These are phyloP conservation scores for Verticillium zaregamsianum DNA, from an alignment of 2,329 filamentous ascomycete genomes.

Conservation along the genomic window DNA sequence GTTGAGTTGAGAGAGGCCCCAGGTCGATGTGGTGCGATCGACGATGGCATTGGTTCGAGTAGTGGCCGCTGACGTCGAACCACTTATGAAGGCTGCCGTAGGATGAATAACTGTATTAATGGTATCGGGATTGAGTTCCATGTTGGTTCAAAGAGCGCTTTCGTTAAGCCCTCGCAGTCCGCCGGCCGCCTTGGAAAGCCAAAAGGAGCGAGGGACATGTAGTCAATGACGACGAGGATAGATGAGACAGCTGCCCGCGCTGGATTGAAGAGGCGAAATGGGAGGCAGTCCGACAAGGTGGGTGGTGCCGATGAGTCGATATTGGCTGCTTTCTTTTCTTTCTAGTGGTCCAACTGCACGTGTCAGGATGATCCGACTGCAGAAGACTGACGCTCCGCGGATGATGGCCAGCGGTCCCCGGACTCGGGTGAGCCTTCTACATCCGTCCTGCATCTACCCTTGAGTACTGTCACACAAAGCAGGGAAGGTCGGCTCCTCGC, in stretches of 20 bases:
- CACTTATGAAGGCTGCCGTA: slow-evolving; percentile 44
- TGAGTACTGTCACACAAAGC: not conserved
- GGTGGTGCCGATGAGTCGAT: not conserved
- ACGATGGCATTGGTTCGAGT: not conserved
- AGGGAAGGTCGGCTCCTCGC: not conserved
- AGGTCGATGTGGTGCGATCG: slow-evolving; percentile 17
- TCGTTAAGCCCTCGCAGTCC: not conserved
- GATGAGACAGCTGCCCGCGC: not conserved
- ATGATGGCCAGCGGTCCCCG: not conserved
- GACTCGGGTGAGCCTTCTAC: not conserved
- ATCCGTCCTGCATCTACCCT: not conserved
- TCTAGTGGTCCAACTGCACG: not conserved
- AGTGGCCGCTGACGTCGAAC: not conserved
- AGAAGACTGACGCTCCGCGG: not conserved
- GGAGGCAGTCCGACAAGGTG: not conserved
- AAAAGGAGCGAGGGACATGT: not conserved
- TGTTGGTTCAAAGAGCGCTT: slow-evolving; percentile 21
- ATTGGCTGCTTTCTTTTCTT: not conserved
- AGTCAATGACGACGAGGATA: not conserved
- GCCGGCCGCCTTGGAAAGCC: not conserved
- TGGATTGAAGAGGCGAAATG: not conserved
- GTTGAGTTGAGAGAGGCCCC: slow-evolving; percentile 49
- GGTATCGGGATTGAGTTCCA: slow-evolving; percentile 49
- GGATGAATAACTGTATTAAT: slow-evolving; percentile 56
- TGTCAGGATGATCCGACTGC: not conserved